Conservation (phyloP, 768 basidiomycete genomes). For the Lactarius akahatsu region DNA sequence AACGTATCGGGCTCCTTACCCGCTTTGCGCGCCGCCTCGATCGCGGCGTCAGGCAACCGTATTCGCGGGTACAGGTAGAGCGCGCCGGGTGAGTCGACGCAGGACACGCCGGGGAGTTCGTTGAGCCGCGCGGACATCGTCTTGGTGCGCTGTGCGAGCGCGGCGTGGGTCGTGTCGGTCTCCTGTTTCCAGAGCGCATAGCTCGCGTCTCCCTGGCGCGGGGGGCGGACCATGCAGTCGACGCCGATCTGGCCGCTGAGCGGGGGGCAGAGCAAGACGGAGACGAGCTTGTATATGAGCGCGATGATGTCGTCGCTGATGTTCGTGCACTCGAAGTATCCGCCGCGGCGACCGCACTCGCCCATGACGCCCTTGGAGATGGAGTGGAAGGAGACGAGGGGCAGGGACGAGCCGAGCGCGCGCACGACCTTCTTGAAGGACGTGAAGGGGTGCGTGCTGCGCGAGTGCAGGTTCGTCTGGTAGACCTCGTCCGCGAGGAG, state of each 20-base stretch:
- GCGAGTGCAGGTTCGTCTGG: conserved; percentile 85
- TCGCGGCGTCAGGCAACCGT: conserved; percentile 66
- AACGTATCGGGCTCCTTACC: conserved; percentile 87
- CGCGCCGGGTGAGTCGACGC: conserved; percentile 87
- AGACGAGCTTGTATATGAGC: conserved; percentile 95
- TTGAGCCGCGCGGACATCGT: conserved; percentile 81
- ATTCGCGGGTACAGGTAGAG: conserved; percentile 92
- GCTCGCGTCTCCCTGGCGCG: conserved; percentile 68
- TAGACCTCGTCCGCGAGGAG: conserved; percentile 99
- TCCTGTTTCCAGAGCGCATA: conserved; percentile 82
- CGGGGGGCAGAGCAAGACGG: conserved; percentile 86
- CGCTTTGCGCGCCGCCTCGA: conserved; percentile 64
- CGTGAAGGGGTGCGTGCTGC: conserved; percentile 68
- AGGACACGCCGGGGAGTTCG: conserved; percentile 80
- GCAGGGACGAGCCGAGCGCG: conserved; percentile 63
- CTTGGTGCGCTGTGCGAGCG: conserved; percentile 65
- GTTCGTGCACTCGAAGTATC: conserved; percentile 93
- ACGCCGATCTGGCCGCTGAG: conserved; percentile 91
- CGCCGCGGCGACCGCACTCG: conserved; percentile 96
- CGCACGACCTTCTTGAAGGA: conserved; percentile 91
- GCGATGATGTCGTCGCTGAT: conserved; percentile 73
- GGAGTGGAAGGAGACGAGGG: conserved; percentile 94
- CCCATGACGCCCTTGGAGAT: conserved; percentile 96
- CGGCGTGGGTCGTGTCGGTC: conserved; percentile 74
- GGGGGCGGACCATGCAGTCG: conserved; percentile 91